Evolutionary conservation across 2,329 filamentous ascomycete genomes (phyloP).

Genomic region (Trichothecium sympodiale): DNA sequence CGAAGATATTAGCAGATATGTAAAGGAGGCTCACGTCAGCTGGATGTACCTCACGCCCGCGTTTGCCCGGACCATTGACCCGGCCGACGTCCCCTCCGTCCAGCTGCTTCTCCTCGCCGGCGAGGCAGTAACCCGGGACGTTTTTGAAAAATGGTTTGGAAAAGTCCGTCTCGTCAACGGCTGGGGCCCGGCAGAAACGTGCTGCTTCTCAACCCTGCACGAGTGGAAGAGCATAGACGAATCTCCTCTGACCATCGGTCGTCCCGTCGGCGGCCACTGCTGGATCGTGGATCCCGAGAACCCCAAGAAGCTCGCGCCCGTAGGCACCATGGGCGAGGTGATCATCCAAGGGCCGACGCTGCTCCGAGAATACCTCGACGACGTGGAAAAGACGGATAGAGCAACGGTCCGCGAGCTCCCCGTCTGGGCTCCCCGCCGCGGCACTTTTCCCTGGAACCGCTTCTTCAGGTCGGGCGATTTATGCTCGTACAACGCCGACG

Average conservation of each 20-base stretch:
- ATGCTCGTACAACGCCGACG: constrained; percentile 13
- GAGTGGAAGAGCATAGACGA: neutral
- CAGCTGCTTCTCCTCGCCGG: constrained; percentile 1
- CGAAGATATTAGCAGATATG: neutral
- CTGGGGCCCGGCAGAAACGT: constrained; percentile 7
- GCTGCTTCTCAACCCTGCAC: constrained; percentile 3
- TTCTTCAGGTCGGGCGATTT: constrained; percentile 6
- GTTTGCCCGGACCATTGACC: neutral
- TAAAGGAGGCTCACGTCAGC: neutral
- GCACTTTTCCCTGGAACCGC: constrained; percentile 6
- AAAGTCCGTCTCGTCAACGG: constrained; percentile 5
- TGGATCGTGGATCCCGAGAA: constrained; percentile 9
- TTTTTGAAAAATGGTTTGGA: constrained; percentile 1
- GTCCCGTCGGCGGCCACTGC: constrained; percentile 1
- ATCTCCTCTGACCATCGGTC: constrained; percentile 4
- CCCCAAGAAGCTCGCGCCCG: constrained; percentile 6
- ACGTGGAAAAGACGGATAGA: constrained; percentile 11
- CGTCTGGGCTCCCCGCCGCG: constrained; percentile 10
- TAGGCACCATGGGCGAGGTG: constrained; percentile 9
- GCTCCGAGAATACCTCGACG: constrained; percentile 6
- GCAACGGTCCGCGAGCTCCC: constrained; percentile 10
- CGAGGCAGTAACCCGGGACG: neutral
- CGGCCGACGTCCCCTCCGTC: neutral
- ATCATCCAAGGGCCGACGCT: constrained; percentile 9
- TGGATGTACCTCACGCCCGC: constrained; percentile 2